Percentiles rank a stretch among this genome's conserved stretches.
Conservation (phyloP, 2,329 filamentous ascomycete genomes). For the Penicillium expansum region DNA sequence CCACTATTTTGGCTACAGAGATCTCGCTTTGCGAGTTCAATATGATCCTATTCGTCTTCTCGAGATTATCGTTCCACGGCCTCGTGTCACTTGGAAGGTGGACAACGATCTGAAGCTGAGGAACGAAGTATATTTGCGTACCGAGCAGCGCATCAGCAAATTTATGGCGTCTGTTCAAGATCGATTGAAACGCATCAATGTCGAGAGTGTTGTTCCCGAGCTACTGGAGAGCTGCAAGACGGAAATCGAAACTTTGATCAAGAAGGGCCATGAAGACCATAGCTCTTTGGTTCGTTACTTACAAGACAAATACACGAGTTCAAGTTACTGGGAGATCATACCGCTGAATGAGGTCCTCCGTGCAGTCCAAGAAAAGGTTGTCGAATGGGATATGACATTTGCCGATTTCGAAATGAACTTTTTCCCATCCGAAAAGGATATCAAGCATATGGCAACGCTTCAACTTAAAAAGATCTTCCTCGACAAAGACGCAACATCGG, state of each 20-base stretch:
- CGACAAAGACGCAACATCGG: slow-evolving; percentile 74
- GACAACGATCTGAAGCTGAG: slow-evolving; percentile 89
- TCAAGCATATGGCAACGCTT: slow-evolving; percentile 82
- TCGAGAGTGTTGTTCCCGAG: slow-evolving; percentile 85
- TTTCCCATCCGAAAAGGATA: slow-evolving; percentile 92
- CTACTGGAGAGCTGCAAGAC: slow-evolving; percentile 77
- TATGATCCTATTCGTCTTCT: slow-evolving; percentile 90
- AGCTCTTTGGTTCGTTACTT: slow-evolving; percentile 69
- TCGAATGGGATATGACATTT: slow-evolving; percentile 90
- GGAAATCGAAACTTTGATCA: slow-evolving; percentile 75
- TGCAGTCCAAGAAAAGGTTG: slow-evolving; percentile 86
- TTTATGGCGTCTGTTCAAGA: slow-evolving; percentile 87
- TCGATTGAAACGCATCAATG: slow-evolving; percentile 81
- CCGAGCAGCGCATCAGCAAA: slow-evolving; percentile 75
- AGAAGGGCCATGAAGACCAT: slow-evolving; percentile 82
- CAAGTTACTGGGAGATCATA: slow-evolving; percentile 94
- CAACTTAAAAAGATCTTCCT: slow-evolving; percentile 94
- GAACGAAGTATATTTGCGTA: slow-evolving; percentile 81
- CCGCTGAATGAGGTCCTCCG: slow-evolving; percentile 86
- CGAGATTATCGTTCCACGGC: slow-evolving; percentile 87
- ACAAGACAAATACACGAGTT: slow-evolving; percentile 87
- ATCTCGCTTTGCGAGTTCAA: slow-evolving; percentile 82
- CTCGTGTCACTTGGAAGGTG: slow-evolving; percentile 95
- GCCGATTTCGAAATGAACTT: slow-evolving; percentile 88
- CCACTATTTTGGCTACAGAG: slow-evolving; percentile 85